Conservation (phyloP, 2,329 filamentous ascomycete species). For the Proliferodiscus dingleyae region DNA sequence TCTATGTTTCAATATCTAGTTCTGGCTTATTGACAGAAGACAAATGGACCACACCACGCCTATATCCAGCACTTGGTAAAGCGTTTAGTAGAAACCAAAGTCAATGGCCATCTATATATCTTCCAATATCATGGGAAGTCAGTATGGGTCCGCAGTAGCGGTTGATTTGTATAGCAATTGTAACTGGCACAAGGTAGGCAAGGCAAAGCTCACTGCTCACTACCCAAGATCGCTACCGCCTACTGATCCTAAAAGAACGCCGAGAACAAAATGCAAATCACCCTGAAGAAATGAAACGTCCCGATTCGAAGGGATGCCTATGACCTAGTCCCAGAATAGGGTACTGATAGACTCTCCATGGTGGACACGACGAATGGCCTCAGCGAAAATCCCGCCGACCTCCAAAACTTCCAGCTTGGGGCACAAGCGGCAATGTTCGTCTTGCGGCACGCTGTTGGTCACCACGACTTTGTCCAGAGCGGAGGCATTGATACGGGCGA, state of each 20-base stretch:
- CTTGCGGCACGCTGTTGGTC: slow-evolving; percentile 90
- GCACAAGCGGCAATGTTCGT: slow-evolving; percentile 71
- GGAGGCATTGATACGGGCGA: slow-evolving; percentile 88
- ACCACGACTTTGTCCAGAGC: slow-evolving; percentile 90
- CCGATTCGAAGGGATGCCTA: slow-evolving; percentile 9
- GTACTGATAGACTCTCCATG: slow-evolving; percentile 97
- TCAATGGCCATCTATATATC: slow-evolving; percentile 16
- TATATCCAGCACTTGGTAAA: slow-evolving; percentile 32
- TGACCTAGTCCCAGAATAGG: slow-evolving; percentile 67
- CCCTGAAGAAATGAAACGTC: slow-evolving; percentile 11
- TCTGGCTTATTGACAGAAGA: slow-evolving; percentile 8
- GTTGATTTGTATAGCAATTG: slow-evolving; percentile 30
- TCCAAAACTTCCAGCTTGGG: slow-evolving; percentile 90
- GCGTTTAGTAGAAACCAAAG: slow-evolving; percentile 25
- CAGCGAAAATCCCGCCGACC: slow-evolving; percentile 85
- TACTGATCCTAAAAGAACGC: slow-evolving; percentile 21
- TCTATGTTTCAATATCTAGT: slow-evolving; percentile 12
- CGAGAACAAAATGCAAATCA: slow-evolving; percentile 13
- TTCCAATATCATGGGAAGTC: slow-evolving; percentile 22
- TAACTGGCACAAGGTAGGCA: slow-evolving; percentile 19
- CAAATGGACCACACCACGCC: slow-evolving; percentile 20
- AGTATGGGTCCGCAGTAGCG: slow-evolving; percentile 20
- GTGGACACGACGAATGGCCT: slow-evolving; percentile 93
- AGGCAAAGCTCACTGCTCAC: slow-evolving; percentile 5
- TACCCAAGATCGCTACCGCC: slow-evolving; percentile 18